phyloP scores from a whole-genome alignment of 495 filamentous ascomycete species.

The Penicillium simplicissimum region DNA sequence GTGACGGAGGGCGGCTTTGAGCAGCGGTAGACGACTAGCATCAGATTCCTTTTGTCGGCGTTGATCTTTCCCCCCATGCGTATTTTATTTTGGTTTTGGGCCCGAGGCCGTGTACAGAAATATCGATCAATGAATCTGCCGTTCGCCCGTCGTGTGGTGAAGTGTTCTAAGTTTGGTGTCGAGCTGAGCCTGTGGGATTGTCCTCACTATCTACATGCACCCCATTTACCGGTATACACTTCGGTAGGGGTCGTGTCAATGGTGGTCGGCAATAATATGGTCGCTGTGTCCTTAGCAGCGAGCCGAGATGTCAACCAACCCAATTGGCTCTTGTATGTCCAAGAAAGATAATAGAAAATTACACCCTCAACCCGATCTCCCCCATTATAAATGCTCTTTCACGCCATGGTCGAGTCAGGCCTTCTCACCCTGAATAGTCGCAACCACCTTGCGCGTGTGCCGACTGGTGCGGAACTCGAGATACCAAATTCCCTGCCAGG shows the following conservation, averaged over 20 bases:
- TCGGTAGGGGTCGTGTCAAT: not conserved
- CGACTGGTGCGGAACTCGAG: slow-evolving; percentile 80
- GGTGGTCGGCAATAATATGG: not conserved
- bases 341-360: not conserved
- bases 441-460: slow-evolving; percentile 79
- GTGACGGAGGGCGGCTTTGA: slow-evolving; percentile 53
- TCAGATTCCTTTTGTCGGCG: slow-evolving; percentile 43
- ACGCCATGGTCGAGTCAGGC: slow-evolving; percentile 39
- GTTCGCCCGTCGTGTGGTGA: slow-evolving; percentile 15
- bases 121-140: slow-evolving; percentile 36
- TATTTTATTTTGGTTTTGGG: slow-evolving; percentile 32
- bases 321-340: not conserved
- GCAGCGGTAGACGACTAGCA: slow-evolving; percentile 48
- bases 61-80: slow-evolving; percentile 35
- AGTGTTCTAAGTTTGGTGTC: not conserved
- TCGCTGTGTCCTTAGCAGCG: slow-evolving; percentile 8
- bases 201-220: slow-evolving; percentile 10
- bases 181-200: not conserved
- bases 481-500: slow-evolving; percentile 89
- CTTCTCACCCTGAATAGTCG: slow-evolving; percentile 94
- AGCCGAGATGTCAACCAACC: not conserved
- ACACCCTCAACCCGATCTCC: not conserved
- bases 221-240: not conserved
- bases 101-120: slow-evolving; percentile 38
- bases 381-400: slow-evolving; percentile 23